Evolutionary conservation across 2,329 filamentous ascomycete species (phyloP).

Genomic region (Ceratocystis cacaofunesta): DNA sequence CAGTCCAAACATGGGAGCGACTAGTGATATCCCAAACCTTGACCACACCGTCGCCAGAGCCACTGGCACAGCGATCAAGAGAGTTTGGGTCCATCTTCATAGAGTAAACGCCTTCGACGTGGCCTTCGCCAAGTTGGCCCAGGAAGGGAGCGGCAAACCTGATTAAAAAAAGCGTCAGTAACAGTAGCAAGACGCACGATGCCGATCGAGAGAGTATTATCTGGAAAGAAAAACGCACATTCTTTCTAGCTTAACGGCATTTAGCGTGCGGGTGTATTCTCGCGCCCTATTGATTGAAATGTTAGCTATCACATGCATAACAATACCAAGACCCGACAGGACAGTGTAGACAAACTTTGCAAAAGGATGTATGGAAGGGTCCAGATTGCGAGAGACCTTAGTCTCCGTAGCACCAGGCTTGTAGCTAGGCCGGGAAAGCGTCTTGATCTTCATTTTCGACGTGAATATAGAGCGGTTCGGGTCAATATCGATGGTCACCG

Average conservation of each 20-base stretch:
- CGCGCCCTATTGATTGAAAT: slow-evolving; percentile 43
- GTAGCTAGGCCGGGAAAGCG: slow-evolving; percentile 51
- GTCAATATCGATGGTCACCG: no score
- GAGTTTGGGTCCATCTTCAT: slow-evolving; percentile 68
- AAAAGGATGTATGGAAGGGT: slow-evolving; percentile 78
- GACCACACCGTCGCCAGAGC: slow-evolving; percentile 79
- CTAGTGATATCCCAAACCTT: slow-evolving; percentile 78
- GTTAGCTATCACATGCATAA: slow-evolving; percentile 7
- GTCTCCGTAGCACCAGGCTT: slow-evolving; percentile 52
- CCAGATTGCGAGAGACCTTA: slow-evolving; percentile 56
- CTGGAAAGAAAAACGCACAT: slow-evolving; percentile 46
- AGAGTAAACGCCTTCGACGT: slow-evolving; percentile 74
- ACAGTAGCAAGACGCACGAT: not conserved
- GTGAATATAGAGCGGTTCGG: not conserved
- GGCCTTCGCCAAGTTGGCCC: slow-evolving; percentile 71
- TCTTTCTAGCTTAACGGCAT: slow-evolving; percentile 82
- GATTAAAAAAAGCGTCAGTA: not conserved
- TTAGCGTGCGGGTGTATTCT: slow-evolving; percentile 46
- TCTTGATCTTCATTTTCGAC: slow-evolving; percentile 42
- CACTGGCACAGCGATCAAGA: slow-evolving; percentile 62
- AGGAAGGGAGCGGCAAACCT: slow-evolving; percentile 47
- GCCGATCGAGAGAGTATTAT: not conserved
- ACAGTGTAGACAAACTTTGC: slow-evolving; percentile 24
- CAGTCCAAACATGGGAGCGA: slow-evolving; percentile 59
- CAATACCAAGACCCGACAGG: not conserved